Conservation (phyloP, 1,284 basidiomycete species). For the Kalmanozyma brasiliensis region DNA sequence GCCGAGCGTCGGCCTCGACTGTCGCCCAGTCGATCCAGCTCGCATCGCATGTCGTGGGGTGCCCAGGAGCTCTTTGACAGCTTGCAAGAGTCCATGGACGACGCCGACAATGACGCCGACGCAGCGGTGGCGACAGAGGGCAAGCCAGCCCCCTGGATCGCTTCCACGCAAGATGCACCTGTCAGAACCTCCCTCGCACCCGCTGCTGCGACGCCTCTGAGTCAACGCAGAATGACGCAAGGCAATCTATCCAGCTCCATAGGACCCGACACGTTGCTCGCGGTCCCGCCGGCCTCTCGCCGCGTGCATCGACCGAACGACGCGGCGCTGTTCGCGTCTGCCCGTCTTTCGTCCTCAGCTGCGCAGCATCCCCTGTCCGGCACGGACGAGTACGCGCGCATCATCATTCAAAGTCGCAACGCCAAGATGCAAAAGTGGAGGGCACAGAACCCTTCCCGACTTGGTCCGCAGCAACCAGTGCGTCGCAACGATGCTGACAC, state of each 20-base stretch:
- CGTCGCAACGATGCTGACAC: constrained; percentile 13
- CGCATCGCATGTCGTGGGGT: constrained; percentile 45
- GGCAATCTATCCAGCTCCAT: constrained; percentile 39
- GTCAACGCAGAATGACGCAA: constrained; percentile 28
- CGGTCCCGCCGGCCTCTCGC: constrained; percentile 22
- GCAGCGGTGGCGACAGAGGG: not conserved
- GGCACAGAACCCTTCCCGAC: constrained; percentile 39
- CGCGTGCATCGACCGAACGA: constrained; percentile 33
- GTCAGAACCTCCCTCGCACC: constrained; percentile 15
- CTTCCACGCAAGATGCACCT: constrained; percentile 50
- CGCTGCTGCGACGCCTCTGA: constrained; percentile 10
- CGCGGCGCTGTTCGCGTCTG: constrained; percentile 33
- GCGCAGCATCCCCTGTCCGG: constrained; percentile 43
- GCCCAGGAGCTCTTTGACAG: constrained; percentile 53
- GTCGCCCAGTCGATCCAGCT: constrained; percentile 21
- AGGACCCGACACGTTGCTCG: constrained; percentile 36
- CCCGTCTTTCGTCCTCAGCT: constrained; percentile 19
- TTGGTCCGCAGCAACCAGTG: constrained; percentile 4
- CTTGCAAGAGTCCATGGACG: constrained; percentile 20
- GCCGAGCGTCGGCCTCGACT: constrained; percentile 32
- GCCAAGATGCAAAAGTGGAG: constrained; percentile 73
- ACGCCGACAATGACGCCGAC: not conserved
- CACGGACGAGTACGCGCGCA: constrained; percentile 72
- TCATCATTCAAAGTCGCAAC: constrained; percentile 72
- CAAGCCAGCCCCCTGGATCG: constrained; percentile 60